phyloP scores from a whole-genome alignment of 768 basidiomycete genomes.

The Boletus pseudopeckii region DNA sequence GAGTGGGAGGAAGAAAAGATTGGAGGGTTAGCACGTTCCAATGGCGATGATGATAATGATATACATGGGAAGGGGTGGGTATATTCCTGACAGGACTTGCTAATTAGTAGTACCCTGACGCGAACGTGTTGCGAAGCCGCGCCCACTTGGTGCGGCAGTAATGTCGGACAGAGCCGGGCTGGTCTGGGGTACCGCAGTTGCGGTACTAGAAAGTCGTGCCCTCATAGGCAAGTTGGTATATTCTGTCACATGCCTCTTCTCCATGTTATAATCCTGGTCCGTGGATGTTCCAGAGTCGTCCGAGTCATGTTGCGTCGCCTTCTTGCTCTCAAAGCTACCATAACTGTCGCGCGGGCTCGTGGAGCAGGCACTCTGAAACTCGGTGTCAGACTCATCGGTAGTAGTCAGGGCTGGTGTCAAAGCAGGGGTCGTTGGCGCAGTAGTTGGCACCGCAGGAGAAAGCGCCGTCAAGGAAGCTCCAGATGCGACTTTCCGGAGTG shows the following conservation, averaged over 20 bases:
- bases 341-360: conserved; percentile 68
- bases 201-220: conserved; percentile 53
- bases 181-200: conserved; percentile 47
- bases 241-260: conserved; percentile 29
- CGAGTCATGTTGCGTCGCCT: conserved; percentile 23
- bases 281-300: conserved; percentile 32
- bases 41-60: conserved; percentile 20
- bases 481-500: conserved; percentile 35
- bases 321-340: conserved; percentile 40
- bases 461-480: conserved; percentile 29
- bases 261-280: conserved; percentile 30
- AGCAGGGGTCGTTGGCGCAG: conserved; percentile 35
- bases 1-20: conserved; percentile 18
- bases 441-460: conserved; percentile 20
- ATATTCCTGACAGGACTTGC: conserved; percentile 25
- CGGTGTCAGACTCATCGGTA: conserved; percentile 77
- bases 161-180: conserved; percentile 41
- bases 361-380: conserved; percentile 86
- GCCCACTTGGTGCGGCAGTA: conserved; percentile 30
- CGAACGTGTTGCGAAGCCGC: conserved; percentile 19
- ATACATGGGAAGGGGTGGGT: conserved; percentile 16
- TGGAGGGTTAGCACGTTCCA: conserved; percentile 15
- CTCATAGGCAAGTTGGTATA: conserved; percentile 39
- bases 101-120: conserved; percentile 17
- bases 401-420: conserved; percentile 35